Evolutionary conservation across 2,329 filamentous ascomycete species (phyloP), one percentile per base, ranked within the genome.

Genomic region (Corniculantispora saksenae): DNA sequence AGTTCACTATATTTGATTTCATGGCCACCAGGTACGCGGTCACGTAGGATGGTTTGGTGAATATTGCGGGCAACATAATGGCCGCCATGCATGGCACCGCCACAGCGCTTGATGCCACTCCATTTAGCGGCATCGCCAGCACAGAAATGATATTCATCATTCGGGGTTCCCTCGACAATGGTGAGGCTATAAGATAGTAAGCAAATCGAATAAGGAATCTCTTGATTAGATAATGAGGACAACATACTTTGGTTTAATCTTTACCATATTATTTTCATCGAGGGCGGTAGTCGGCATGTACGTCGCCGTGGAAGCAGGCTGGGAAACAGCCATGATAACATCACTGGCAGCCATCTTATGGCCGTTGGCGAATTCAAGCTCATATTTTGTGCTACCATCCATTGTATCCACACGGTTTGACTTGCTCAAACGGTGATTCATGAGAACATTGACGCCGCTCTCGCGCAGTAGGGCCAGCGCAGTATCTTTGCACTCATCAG

Each of bases 91-190:
- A 94, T 91, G 40, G 91, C 91, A 19, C 82, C 86, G 27, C 91
- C 91, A 70, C 89, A 92, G 53, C 91, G 89, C 80, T 93, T 94
- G 79, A 94, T 93, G 51, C 91, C 91, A 0, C 89, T 85, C 91
- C 91, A 94, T 56, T 81, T 79, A 38, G 84, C 85, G 19, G 91
- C 79, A 72, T 94, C 91, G 19, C 91, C 91, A 27, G 86, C 82
- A 15, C 88, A 90, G 71, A 89, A 91, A 74, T 94, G 91, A 32
- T 77, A 76, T 0, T 80, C 77, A 15, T 84, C 76, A 68, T 92
- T 89, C 5, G 87, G 81, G 0, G 86, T 79, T 0, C 77, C 78
- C 1, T 77, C 70, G 1, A 81, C 75, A 74, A 91, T 88, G 69
- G 82, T 79, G 8, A 91, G 78, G 59, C 84, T 87, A 53, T 6